phyloP scores from a whole-genome alignment of 768 basidiomycete genomes.

The Kwoniella mangroviensis region DNA sequence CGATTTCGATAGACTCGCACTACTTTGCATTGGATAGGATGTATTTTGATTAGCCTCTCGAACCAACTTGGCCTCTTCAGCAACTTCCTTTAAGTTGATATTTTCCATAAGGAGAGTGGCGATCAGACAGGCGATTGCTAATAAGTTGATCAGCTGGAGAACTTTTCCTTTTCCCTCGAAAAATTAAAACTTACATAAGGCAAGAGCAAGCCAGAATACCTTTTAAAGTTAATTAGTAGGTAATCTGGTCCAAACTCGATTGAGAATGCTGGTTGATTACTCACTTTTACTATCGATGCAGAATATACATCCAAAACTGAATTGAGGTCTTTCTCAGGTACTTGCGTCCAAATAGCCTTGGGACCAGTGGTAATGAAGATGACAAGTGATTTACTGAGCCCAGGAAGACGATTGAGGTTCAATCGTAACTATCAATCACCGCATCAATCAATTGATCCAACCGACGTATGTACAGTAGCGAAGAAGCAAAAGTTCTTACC shows the following conservation, averaged over 20 bases:
- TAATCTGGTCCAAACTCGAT: not conserved
- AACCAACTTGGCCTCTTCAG: slow-evolving; percentile 19
- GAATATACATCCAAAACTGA: slow-evolving; percentile 26
- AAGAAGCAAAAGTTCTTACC: slow-evolving; percentile 9
- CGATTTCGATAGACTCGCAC: not conserved
- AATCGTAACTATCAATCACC: slow-evolving; percentile 18
- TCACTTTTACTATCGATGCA: slow-evolving; percentile 15
- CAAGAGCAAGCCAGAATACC: slow-evolving; percentile 34
- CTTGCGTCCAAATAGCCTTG: slow-evolving; percentile 26
- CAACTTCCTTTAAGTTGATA: slow-evolving; percentile 30
- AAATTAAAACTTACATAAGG: slow-evolving; percentile 19
- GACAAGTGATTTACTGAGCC: slow-evolving; percentile 10
- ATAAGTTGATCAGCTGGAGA: not conserved
- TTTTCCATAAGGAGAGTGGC: slow-evolving; percentile 22
- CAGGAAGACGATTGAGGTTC: slow-evolving; percentile 14
- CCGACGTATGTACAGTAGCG: not conserved
- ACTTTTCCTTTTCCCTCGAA: not conserved
- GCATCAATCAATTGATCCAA: not conserved
- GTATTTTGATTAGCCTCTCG: slow-evolving; percentile 10
- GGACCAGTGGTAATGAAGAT: slow-evolving; percentile 11
- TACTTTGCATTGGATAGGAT: slow-evolving; percentile 20
- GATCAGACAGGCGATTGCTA: slow-evolving; percentile 26
- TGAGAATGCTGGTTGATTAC: not conserved
- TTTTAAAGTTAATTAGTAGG: not conserved
- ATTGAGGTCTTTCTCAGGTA: not conserved